These are phyloP conservation scores for Akanthomyces dipterigenus DNA, from an alignment of 2,329 filamentous ascomycete genomes.

Conservation along the genomic window DNA sequence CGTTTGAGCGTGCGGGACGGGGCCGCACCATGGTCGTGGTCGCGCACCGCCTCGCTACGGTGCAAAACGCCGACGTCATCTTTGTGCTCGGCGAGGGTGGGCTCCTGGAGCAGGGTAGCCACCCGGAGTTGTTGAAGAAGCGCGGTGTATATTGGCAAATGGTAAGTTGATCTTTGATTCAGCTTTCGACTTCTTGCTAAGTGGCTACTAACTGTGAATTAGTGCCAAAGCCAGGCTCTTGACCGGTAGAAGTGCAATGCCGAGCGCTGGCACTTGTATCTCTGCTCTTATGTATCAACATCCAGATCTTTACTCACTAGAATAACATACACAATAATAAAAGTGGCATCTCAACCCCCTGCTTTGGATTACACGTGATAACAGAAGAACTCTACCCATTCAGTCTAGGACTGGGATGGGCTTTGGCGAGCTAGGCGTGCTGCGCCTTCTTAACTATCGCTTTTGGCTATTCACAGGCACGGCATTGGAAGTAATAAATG, in stretches of 20 bases:
- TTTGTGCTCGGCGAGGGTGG: slow-evolving; percentile 65
- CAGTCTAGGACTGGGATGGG: no score
- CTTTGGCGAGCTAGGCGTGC: no score
- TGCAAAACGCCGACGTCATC: slow-evolving; percentile 74
- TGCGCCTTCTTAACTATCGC: no score
- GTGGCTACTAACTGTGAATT: slow-evolving; percentile 19
- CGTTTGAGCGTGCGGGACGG: slow-evolving; percentile 57
- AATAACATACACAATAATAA: no score
- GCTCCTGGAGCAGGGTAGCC: slow-evolving; percentile 48
- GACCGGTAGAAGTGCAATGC: slow-evolving; percentile 33
- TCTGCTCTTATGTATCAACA: not conserved
- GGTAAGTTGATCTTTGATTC: slow-evolving; percentile 32
- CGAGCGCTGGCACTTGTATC: not conserved
- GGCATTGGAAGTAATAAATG: slow-evolving; percentile 25
- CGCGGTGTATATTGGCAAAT: slow-evolving; percentile 52
- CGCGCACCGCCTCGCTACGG: slow-evolving; percentile 68
- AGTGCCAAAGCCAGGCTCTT: slow-evolving; percentile 55
- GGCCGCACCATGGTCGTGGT: slow-evolving; percentile 66
- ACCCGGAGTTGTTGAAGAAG: slow-evolving; percentile 43
- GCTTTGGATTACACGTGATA: no score
- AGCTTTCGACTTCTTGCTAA: no score
- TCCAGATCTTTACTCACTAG: no score
- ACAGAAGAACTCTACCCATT: no score
- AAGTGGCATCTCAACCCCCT: no score
- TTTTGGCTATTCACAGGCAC: slow-evolving; percentile 18